Evolutionary conservation across 2,329 filamentous ascomycete genomes (phyloP), one percentile per base, ranked within the genome.

Genomic region (Exophiala oligosperma): DNA sequence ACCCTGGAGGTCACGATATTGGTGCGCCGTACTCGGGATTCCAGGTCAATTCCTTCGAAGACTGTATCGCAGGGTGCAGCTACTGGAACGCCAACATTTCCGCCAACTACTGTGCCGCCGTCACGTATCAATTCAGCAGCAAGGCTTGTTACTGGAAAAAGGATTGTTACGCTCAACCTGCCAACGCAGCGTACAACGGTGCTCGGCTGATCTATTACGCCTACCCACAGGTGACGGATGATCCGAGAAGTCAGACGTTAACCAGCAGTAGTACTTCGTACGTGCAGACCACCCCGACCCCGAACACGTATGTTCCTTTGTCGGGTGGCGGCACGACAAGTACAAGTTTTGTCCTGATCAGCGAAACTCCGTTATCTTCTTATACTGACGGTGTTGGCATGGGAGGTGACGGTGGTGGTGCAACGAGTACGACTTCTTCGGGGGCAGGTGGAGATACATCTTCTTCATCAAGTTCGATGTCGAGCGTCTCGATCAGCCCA

Each of bases 151-250:
- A 61, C 49, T 65, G 61, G 61, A 65, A 65, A 49, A 48, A 51
- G 24, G 58, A 54, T 24, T 32, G 61, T 17, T 29, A 48, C n/a
- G 55, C 44, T 23, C 56, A 51, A 2, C 61, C 58, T 11, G 26
- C 24, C 4, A 32, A 53, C 5, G n/a, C 53, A n/a, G 52, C 24
- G 3, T 63, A 47, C 43, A 62, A 61, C 47, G 56, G 57, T 28
- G 58, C 61, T 38, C 32, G 63, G 8, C 48, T 65, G 44, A 61
- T 65, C 8, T 65, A 61, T 49, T 65, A 65, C 28, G 63, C 61
- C 14, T 65, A 65, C 47, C 63, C 63, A 11, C 53, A 60, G 46
- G 59, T 63, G 43, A 61, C 63, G 11, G 61, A 64, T 48, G 53
- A 65, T 49, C 61, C 63, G 11, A 48, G 47, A 11, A 28, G 38